Percentiles rank a stretch among this genome's conserved stretches.
These are phyloP conservation scores for Penicillium chermesinum DNA, from an alignment of 495 filamentous ascomycete species.

Conservation along the genomic window DNA sequence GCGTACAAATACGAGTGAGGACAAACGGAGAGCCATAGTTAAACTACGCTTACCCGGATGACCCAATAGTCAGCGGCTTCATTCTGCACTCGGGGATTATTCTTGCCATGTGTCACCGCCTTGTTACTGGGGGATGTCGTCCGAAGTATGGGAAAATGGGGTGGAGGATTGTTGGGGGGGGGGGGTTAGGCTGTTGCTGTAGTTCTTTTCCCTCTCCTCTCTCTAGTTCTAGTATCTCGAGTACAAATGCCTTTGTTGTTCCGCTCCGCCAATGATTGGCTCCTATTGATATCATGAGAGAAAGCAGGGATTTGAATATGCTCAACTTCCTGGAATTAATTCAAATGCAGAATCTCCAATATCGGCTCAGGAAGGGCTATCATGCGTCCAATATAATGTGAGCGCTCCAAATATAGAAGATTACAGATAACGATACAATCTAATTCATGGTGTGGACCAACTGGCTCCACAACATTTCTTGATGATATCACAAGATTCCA, in stretches of 20 bases:
- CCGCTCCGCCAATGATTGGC: too few relatives aligned
- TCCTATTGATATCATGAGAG: too few relatives aligned
- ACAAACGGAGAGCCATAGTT: too few relatives aligned
- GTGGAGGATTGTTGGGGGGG: too few relatives aligned
- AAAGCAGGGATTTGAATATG: neutral
- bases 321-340: neutral
- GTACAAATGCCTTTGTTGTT: too few relatives aligned
- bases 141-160: too few relatives aligned
- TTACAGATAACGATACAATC: neutral
- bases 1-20: too few relatives aligned
- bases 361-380: neutral
- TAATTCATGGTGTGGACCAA: neutral
- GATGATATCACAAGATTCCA: neutral
- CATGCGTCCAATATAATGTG: neutral
- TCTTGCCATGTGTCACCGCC: too few relatives aligned
- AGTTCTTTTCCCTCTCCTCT: too few relatives aligned
- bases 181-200: too few relatives aligned
- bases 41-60: conserved; percentile 1
- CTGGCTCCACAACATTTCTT: neutral
- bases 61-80: neutral
- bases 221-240: too few relatives aligned
- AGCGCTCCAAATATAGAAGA: neutral
- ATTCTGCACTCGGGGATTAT: neutral
- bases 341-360: neutral
- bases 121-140: too few relatives aligned